Percentiles rank a stretch among this genome's conserved stretches.
phyloP scores from a whole-genome alignment of 2,329 filamentous ascomycete species.

The Talaromyces verruculosus region DNA sequence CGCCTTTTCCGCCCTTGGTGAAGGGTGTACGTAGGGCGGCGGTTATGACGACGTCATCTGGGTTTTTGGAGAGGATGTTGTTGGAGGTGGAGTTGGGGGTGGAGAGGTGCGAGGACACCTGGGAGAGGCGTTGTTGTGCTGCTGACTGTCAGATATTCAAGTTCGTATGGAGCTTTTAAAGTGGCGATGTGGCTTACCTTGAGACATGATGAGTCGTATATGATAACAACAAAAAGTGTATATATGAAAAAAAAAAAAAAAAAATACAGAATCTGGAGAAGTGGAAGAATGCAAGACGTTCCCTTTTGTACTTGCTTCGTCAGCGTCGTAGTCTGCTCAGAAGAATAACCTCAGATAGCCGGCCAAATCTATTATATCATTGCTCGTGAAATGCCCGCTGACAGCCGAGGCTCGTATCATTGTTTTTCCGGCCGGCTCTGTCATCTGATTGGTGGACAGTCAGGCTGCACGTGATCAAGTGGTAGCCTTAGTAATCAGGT shows the following conservation, averaged over 20 bases:
- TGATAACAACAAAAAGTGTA: background rate
- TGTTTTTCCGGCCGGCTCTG: conserved; percentile 24
- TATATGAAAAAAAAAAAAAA: conserved; percentile 7
- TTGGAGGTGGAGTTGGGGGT: conserved; percentile 18
- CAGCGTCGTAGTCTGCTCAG: background rate
- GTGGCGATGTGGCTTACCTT: conserved; percentile 33
- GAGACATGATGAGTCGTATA: conserved; percentile 37
- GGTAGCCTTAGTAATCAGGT: conserved; percentile 5
- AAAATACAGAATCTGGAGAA: background rate
- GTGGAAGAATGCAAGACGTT: background rate
- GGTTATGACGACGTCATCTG: conserved; percentile 81
- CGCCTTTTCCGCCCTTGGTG: conserved; percentile 89
- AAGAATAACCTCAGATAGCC: conserved; percentile 5
- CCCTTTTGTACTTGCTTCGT: conserved; percentile 22
- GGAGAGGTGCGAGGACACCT: conserved; percentile 59
- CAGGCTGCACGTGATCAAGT: background rate
- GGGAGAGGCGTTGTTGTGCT: conserved; percentile 60
- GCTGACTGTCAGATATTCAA: conserved; percentile 9
- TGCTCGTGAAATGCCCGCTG: conserved; percentile 24
- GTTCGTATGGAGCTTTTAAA: background rate
- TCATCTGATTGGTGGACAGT: background rate
- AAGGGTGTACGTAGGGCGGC: conserved; percentile 87
- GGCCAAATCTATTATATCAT: conserved; percentile 7
- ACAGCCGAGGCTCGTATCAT: conserved; percentile 35
- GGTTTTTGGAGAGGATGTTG: conserved; percentile 48